These are phyloP conservation scores for Penicillium bovifimosum DNA, from an alignment of 495 filamentous ascomycete genomes.

Conservation along the genomic window DNA sequence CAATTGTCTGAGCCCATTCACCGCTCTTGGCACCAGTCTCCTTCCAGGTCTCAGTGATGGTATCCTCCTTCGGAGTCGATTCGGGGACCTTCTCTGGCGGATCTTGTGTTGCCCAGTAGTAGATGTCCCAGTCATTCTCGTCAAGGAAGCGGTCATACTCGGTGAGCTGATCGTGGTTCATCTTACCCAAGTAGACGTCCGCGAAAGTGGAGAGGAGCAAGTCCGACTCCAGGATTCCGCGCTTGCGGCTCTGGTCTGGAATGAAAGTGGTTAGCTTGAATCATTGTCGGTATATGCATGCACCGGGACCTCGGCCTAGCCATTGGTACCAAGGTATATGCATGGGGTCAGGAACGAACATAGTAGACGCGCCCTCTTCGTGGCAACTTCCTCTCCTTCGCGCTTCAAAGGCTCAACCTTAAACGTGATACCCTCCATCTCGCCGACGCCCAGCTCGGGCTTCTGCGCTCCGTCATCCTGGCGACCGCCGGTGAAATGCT, in stretches of 20 bases:
- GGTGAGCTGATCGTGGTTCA: constrained; percentile 66
- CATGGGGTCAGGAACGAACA: constrained; percentile 53
- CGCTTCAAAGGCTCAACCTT: constrained; percentile 83
- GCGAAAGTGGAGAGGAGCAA: constrained; percentile 96
- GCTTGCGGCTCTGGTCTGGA: constrained; percentile 91
- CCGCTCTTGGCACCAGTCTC: constrained; percentile 53
- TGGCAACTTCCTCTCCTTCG: constrained; percentile 70
- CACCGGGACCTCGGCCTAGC: background rate
- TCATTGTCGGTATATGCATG: background rate
- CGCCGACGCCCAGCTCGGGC: constrained; percentile 80
- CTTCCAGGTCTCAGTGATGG: constrained; percentile 50
- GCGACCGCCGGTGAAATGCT: constrained; percentile 57
- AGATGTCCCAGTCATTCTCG: constrained; percentile 99
- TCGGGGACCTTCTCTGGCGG: constrained; percentile 39
- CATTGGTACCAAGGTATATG: background rate
- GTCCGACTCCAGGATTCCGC: constrained; percentile 92
- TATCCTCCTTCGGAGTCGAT: constrained; percentile 34
- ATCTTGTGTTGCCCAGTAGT: constrained; percentile 99
- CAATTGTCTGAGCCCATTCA: constrained; percentile 96
- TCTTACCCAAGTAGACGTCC: constrained; percentile 62
- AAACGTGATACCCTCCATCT: constrained; percentile 84
- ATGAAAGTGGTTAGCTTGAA: background rate
- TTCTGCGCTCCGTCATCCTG: constrained; percentile 46
- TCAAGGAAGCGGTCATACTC: constrained; percentile 94
- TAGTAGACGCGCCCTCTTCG: constrained; percentile 82